Percentiles rank a stretch among this genome's conserved stretches.
Conservation (phyloP, 225 moss, liverwort and hornwort species). For the Polytrichum formosum region DNA sequence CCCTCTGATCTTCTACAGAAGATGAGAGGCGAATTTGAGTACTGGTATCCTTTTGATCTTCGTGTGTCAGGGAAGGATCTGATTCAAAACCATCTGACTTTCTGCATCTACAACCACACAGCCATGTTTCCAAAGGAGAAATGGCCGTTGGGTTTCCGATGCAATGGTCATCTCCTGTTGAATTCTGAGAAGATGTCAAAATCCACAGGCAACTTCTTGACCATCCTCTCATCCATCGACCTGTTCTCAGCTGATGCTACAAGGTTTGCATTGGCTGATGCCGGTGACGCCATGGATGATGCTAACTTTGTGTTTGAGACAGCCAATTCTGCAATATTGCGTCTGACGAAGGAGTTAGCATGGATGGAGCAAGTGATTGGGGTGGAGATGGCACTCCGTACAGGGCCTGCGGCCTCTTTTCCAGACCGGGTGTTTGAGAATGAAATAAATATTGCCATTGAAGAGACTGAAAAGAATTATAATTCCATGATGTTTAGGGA, state of each 20-base stretch:
- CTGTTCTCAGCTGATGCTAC: constrained; percentile 67
- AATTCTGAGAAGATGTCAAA: constrained; percentile 76
- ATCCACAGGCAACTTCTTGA: constrained; percentile 65
- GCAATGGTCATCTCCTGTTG: constrained; percentile 90
- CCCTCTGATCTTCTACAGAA: constrained; percentile 49
- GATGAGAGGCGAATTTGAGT: constrained; percentile 85
- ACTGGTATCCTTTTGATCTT: constrained; percentile 95
- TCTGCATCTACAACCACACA: constrained; percentile 86
- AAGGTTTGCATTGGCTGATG: constrained; percentile 67
- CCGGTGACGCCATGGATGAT: constrained; percentile 72
- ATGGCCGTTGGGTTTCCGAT: constrained; percentile 79
- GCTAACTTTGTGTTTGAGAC: constrained; percentile 73
- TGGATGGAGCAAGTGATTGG: constrained; percentile 73
- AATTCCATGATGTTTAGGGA: constrained; percentile 69
- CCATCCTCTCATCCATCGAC: constrained; percentile 55
- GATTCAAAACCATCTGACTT: constrained; percentile 94
- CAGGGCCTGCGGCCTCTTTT: constrained; percentile 45
- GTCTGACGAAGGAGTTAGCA: constrained; percentile 62
- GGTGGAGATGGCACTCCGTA: constrained; percentile 53
- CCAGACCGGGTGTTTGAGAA: constrained; percentile 91
- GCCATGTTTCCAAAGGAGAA: constrained; percentile 76
- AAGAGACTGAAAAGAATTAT: constrained; percentile 74
- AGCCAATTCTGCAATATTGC: constrained; percentile 74
- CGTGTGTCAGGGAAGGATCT: constrained; percentile 94
- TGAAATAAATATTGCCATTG: constrained; percentile 82